Evolutionary conservation across 2,329 filamentous ascomycete genomes (phyloP), one percentile per base, ranked within the genome.

Genomic region (Paecilomyces fulvus): DNA sequence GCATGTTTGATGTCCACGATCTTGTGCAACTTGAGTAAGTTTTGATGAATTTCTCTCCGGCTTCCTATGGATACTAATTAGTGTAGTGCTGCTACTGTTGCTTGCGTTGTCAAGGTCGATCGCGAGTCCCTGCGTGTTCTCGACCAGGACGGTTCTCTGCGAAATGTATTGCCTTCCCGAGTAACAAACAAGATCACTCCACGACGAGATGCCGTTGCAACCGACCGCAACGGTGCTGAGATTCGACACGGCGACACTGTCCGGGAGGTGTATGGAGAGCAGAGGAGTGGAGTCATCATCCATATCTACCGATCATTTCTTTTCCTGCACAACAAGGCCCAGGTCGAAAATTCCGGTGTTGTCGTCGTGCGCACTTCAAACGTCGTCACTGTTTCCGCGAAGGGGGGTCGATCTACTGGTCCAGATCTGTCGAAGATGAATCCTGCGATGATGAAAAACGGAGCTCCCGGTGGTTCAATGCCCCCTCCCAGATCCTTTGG

Each of bases 241-340:
- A 96, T 99, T 62, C 85, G 91, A 58, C 79, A 87, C 14, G 92
- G 95, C 56, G 94, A 99, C 70, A 92, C 90, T 1, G 90, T 99
- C 58, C 92, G 92, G 65, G 94, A 99, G 73, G 84, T 86, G 58
- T 87, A 87, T 20, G 94, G 92, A 31, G 91, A 96, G 74, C 84
- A 87, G 63, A 86, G 90, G 55, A 85, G 87, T 64, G 94, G 94
- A 63, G 89, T 89, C 63, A 95, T 99, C 62, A 83, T 96, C 56
- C 92, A 97, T 72, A 92, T 99, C 56, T 87, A 97, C 72, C 86
- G 94, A 53, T 90, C 90, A n/a, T 95, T 86, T 69, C 83, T 96
- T 17, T 99, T 95, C 77, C 78, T 95, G 55, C 89, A 95, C 68
- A 95, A 89, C 68, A 86, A 92, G 59, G 83, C 88, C 49, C 86